These are phyloP conservation scores for Rhizophora mangle DNA, from an alignment of 345 rosid species.

Conservation along the genomic window DNA sequence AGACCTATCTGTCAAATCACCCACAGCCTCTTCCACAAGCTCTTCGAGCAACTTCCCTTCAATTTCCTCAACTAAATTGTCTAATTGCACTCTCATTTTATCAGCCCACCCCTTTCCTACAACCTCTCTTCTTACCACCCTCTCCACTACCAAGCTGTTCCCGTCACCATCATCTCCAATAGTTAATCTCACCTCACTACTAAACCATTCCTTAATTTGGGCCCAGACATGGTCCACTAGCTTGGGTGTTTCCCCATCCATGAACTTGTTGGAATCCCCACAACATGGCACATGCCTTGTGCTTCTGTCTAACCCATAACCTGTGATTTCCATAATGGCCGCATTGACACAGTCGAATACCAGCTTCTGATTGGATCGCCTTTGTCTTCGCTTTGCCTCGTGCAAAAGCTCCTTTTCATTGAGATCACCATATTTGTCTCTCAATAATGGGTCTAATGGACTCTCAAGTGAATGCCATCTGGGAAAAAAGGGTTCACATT, in stretches of 20 bases:
- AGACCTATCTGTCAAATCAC: conserved; percentile 32
- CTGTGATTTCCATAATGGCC: conserved; percentile 44
- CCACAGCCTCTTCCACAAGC: conserved; percentile 75
- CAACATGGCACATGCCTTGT: conserved; percentile 21
- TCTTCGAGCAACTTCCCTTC: conserved; percentile 65
- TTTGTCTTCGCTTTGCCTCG: conserved; percentile 67
- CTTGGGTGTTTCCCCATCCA: conserved; percentile 24
- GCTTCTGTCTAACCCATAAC: conserved; percentile 31
- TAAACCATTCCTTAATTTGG: conserved; percentile 61
- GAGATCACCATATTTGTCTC: conserved; percentile 44
- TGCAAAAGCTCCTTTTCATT: conserved; percentile 50
- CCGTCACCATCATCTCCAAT: conserved; percentile 45
- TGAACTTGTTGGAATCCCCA: conserved; percentile 13
- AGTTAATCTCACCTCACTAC: conserved; percentile 29
- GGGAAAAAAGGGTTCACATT: conserved; percentile 30
- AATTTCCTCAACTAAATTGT: conserved; percentile 51
- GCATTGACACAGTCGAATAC: conserved; percentile 69
- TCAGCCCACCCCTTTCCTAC: conserved; percentile 67
- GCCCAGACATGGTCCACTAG: conserved; percentile 66
- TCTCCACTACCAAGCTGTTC: conserved; percentile 61
- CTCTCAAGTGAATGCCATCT: conserved; percentile 72
- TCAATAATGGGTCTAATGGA: conserved; percentile 73
- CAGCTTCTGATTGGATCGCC: conserved; percentile 62
- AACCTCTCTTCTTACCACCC: conserved; percentile 63
- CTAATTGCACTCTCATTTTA: conserved; percentile 47